These are phyloP conservation scores for Ceratobasidium sp. DNA, from an alignment of 1,284 basidiomycete species.

Conservation along the genomic window DNA sequence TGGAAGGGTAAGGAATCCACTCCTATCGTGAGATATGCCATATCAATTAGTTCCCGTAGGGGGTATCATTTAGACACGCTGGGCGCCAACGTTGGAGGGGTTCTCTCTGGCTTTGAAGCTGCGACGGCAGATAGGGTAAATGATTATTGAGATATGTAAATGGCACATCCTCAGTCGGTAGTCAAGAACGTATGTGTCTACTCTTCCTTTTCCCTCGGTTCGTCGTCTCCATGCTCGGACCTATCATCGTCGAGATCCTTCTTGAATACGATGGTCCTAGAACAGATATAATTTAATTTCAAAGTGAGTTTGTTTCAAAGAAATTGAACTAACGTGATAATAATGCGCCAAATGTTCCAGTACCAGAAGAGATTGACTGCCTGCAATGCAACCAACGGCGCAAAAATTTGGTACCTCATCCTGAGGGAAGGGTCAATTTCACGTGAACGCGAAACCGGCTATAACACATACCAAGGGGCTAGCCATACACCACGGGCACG, in stretches of 20 bases:
- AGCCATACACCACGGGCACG: constrained; percentile 75
- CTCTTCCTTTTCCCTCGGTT: constrained; percentile 43
- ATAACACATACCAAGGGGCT: constrained; percentile 57
- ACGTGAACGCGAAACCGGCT: neutral
- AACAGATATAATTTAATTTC: neutral
- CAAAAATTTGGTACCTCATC: constrained; percentile 85
- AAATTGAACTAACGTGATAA: constrained; percentile 54
- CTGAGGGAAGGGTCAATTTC: constrained; percentile 40
- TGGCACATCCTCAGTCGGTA: too few relatives aligned
- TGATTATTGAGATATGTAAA: neutral
- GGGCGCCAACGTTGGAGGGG: constrained; percentile 25
- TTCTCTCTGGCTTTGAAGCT: constrained; percentile 13
- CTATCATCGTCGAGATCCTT: constrained; percentile 51
- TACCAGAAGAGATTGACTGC: constrained; percentile 92
- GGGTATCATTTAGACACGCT: constrained; percentile 28
- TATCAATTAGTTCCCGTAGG: constrained; percentile 6
- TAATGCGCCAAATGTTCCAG: constrained; percentile 76
- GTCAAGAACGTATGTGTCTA: neutral
- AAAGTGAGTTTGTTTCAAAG: neutral
- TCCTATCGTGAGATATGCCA: neutral
- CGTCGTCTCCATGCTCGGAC: constrained; percentile 55
- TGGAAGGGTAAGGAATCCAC: constrained; percentile 49
- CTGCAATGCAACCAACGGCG: constrained; percentile 76
- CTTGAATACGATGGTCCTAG: constrained; percentile 45
- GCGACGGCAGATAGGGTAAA: neutral